Percentiles rank a stretch among this genome's conserved stretches.
Conservation (phyloP, 2,329 filamentous ascomycete genomes). For the Biscogniauxia mediterranea region DNA sequence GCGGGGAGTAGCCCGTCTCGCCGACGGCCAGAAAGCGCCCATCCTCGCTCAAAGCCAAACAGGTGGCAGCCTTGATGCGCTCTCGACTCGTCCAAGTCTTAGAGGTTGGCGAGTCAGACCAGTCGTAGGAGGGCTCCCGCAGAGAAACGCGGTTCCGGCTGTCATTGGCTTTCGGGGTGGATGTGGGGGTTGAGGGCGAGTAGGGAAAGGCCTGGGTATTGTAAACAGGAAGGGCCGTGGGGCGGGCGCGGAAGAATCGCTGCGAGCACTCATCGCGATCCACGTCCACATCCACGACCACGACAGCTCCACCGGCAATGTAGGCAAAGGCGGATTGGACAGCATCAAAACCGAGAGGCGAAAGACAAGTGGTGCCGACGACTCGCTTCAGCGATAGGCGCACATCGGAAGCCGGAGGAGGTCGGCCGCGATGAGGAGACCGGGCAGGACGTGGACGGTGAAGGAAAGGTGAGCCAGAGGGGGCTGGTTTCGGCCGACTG, state of each 20-base stretch:
- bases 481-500: constrained; percentile 66
- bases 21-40: constrained; percentile 87
- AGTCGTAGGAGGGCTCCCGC: constrained; percentile 52
- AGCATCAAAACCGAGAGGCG: constrained; percentile 82
- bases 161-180: constrained; percentile 62
- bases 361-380: constrained; percentile 84
- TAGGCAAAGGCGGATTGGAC: constrained; percentile 80
- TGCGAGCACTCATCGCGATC: constrained; percentile 68
- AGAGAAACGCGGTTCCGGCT: constrained; percentile 57
- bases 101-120: constrained; percentile 61
- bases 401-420: constrained; percentile 51
- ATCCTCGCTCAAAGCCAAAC: constrained; percentile 83
- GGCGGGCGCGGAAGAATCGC: constrained; percentile 86
- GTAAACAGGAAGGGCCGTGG: constrained; percentile 68
- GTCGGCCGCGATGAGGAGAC: constrained; percentile 57
- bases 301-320: constrained; percentile 89
- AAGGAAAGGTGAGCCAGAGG: constrained; percentile 72
- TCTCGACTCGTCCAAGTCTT: constrained; percentile 87
- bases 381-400: constrained; percentile 76
- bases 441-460: constrained; percentile 53
- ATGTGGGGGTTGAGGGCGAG: constrained; percentile 48
- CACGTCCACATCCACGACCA: constrained; percentile 79
- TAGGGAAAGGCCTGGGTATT: constrained; percentile 51
- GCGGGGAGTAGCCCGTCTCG: constrained; percentile 90
- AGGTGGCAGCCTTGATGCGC: constrained; percentile 90